These are phyloP conservation scores for Fusarium sacchari DNA, from an alignment of 2,329 filamentous ascomycete species.

Conservation along the genomic window DNA sequence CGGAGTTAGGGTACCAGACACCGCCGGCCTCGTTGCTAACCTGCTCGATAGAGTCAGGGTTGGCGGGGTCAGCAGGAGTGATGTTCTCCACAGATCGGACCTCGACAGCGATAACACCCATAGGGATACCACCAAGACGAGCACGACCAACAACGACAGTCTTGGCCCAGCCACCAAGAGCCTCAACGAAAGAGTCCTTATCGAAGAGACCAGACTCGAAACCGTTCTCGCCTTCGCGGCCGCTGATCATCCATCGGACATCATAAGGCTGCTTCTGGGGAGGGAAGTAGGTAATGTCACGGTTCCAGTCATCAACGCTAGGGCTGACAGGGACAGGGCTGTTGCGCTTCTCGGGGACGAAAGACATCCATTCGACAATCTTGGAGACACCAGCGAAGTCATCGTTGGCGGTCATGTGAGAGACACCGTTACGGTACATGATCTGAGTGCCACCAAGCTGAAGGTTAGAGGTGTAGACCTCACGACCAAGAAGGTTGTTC, in stretches of 20 bases:
- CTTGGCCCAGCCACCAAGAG: constrained; percentile 94
- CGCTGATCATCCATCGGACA: constrained; percentile 91
- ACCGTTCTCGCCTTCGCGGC: constrained; percentile 78
- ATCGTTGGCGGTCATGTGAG: constrained; percentile 97
- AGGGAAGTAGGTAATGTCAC: constrained; percentile 86
- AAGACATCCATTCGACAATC: constrained; percentile 98
- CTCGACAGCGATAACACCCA: constrained; percentile 98
- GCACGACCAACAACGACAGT: constrained; percentile 97
- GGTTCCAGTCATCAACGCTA: constrained; percentile 88
- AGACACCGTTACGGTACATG: constrained; percentile 99
- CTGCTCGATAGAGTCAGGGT: constrained; percentile 98
- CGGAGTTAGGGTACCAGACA: constrained; percentile 99
- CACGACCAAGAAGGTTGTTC: constrained; percentile 97
- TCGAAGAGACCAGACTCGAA: constrained; percentile 95
- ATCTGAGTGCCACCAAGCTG: constrained; percentile 99
- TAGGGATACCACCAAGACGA: constrained; percentile 94
- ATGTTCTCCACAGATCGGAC: constrained; percentile 96
- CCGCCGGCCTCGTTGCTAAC: constrained; percentile 94
- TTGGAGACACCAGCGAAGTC: constrained; percentile 98
- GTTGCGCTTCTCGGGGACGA: constrained; percentile 94
- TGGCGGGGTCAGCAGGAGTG: constrained; percentile 94
- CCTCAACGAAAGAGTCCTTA: constrained; percentile 95
- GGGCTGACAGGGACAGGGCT: constrained; percentile 92
- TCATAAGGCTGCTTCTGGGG: constrained; percentile 88
- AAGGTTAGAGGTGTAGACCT: constrained; percentile 98